phyloP scores from a whole-genome alignment of 129 eudicot species.

The Flaveria ramosissima region DNA sequence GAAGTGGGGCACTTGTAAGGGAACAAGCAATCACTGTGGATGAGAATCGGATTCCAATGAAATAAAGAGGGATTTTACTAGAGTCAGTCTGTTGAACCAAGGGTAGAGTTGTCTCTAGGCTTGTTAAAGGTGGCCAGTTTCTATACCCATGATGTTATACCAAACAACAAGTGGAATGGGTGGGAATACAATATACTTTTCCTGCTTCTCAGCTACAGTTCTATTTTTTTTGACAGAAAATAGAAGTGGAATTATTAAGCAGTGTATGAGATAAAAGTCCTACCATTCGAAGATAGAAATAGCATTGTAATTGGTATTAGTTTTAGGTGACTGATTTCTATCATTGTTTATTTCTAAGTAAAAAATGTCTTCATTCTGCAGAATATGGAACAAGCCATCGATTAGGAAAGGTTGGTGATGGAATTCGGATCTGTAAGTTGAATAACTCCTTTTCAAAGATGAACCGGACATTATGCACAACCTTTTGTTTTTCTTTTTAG shows the following conservation, averaged over 20 bases:
- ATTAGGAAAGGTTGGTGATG: constrained; percentile 74
- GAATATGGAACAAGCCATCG: constrained; percentile 71
- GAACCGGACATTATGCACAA: background rate
- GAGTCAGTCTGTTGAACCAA: background rate
- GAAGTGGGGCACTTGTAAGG: no score
- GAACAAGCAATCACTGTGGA: no score
- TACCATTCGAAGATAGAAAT: background rate
- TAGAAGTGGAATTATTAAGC: background rate
- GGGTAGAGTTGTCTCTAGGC: background rate
- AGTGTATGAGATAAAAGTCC: background rate
- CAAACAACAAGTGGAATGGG: background rate
- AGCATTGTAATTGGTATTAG: background rate
- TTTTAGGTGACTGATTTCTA: background rate
- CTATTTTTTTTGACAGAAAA: background rate
- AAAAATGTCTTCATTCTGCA: constrained; percentile 35
- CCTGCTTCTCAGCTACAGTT: background rate
- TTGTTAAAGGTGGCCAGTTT: background rate
- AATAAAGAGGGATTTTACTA: background rate
- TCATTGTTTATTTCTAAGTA: constrained; percentile 2
- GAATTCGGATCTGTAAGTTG: constrained; percentile 81
- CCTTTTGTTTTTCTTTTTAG: background rate
- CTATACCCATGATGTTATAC: background rate
- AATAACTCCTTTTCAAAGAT: background rate
- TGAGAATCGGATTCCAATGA: no score
- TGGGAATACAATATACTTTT: background rate